Evolutionary conservation across 1,139 yeast species (phyloP), one percentile per base, ranked within the genome.

Genomic region (Eremothecium coryli): DNA sequence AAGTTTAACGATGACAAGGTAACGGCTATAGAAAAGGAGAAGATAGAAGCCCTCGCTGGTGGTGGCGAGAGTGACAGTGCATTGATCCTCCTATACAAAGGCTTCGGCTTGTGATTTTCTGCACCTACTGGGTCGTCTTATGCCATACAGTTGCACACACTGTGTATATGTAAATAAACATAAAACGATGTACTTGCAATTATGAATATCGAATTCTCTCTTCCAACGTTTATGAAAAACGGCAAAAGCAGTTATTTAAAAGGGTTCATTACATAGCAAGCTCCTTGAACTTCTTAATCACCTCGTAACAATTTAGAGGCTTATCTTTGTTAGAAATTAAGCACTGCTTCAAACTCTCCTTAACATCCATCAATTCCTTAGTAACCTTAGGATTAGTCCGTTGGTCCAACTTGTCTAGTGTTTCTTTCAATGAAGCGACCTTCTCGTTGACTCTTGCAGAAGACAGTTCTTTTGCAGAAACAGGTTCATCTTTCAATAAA

Each of bases 51-150:
- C 37, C 69, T 93, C 44, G 82, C 96, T 6, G 99, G 98, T 31
- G 99, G 99, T 35, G 96, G 98, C 41, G 98, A 93, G 63, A 78
- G 94, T 49, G 98, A 90, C 60, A 77, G 93, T 50, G 98, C 98
- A 2, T 72, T 90, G 60, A 78, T 93, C 42, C 69, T 88, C 46
- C 62, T 90, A 36, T 90, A 90, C 66, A 80, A 79, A 54, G 93
- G 85, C 3, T 72, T 77, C 48, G 93, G 90, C 23, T 44, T 56
- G 29, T 62, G 49, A 38, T n/a, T n/a, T n/a, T n/a, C n/a, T n/a
- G n/a, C n/a, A n/a, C n/a, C n/a, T n/a, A n/a, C n/a, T n/a, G n/a
- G n/a, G n/a, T n/a, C n/a, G n/a, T n/a, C n/a, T n/a, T n/a, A n/a
- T n/a, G n/a, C n/a, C n/a, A n/a, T n/a, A n/a, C n/a, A n/a, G n/a